phyloP scores from a whole-genome alignment of 371 early-diverging fungal genomes.

The Mucor indicus region DNA sequence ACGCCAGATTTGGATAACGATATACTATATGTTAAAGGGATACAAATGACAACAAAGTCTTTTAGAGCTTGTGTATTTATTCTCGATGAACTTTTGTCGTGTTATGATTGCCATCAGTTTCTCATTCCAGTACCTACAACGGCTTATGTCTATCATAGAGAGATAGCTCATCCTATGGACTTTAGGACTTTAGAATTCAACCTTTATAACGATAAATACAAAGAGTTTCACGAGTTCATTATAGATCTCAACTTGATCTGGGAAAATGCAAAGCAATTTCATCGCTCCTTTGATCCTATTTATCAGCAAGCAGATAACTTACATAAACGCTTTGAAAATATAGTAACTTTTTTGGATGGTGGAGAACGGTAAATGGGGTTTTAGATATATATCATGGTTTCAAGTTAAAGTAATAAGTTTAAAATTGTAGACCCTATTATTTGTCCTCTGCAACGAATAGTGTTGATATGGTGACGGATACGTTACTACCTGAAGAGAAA shows the following conservation, averaged over 20 bases:
- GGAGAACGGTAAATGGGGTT: constrained; percentile 12
- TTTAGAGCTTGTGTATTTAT: constrained; percentile 33
- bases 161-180: constrained; percentile 42
- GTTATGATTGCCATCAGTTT: constrained; percentile 29
- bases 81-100: constrained; percentile 34
- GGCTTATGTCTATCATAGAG: constrained; percentile 28
- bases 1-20: not conserved
- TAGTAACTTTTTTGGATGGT: constrained; percentile 9
- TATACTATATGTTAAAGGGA: not conserved
- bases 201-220: constrained; percentile 25
- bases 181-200: constrained; percentile 33
- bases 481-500: constrained; percentile 6
- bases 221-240: constrained; percentile 23
- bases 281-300: constrained; percentile 29
- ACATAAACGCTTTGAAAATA: constrained; percentile 7
- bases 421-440: constrained; percentile 8
- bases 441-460: constrained; percentile 4
- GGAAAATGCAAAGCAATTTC: constrained; percentile 38
- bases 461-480: not conserved
- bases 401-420: not conserved
- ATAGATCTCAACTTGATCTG: constrained; percentile 40
- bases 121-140: constrained; percentile 31
- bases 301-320: constrained; percentile 29
- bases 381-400: not conserved
- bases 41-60: constrained; percentile 2